These are phyloP conservation scores for Typha latifolia DNA, from an alignment of 176 grass and related monocot species.

Conservation along the genomic window DNA sequence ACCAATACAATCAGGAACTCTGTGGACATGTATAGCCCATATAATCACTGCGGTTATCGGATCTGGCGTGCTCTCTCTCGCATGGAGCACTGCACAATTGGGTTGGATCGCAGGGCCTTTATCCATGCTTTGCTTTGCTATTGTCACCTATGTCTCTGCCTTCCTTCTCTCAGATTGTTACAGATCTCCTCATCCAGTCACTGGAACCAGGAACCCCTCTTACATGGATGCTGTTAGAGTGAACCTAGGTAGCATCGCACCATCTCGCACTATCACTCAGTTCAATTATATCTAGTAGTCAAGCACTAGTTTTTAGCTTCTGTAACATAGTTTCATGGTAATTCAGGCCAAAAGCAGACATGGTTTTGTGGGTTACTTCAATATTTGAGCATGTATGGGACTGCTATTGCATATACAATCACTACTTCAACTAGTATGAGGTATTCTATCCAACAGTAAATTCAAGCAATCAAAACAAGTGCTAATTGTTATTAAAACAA, in stretches of 20 bases:
- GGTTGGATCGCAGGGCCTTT: constrained; percentile 38
- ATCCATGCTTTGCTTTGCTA: constrained; percentile 47
- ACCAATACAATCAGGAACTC: constrained; percentile 21
- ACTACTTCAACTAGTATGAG: constrained; percentile 51
- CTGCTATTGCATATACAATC: constrained; percentile 51
- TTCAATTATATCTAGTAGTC: constrained; percentile 6
- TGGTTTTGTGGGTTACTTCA: constrained; percentile 62
- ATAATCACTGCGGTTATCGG: constrained; percentile 66
- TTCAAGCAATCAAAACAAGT: background rate
- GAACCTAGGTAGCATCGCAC: constrained; percentile 21
- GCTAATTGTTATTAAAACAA: background rate
- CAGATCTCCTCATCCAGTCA: constrained; percentile 35
- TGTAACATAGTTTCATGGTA: constrained; percentile 7
- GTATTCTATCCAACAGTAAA: constrained; percentile 19
- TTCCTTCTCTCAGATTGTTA: constrained; percentile 48
- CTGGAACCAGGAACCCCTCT: constrained; percentile 41
- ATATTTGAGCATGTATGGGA: constrained; percentile 44
- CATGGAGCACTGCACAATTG: constrained; percentile 61
- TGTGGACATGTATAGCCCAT: constrained; percentile 63
- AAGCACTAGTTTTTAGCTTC: constrained; percentile 1
- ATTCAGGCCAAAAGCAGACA: constrained; percentile 57
- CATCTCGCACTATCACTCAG: background rate
- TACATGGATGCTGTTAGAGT: constrained; percentile 59
- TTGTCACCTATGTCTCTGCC: constrained; percentile 55
- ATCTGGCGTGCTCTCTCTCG: constrained; percentile 48